phyloP scores from a whole-genome alignment of 768 basidiomycete genomes.

The Roridomyces roridus region DNA sequence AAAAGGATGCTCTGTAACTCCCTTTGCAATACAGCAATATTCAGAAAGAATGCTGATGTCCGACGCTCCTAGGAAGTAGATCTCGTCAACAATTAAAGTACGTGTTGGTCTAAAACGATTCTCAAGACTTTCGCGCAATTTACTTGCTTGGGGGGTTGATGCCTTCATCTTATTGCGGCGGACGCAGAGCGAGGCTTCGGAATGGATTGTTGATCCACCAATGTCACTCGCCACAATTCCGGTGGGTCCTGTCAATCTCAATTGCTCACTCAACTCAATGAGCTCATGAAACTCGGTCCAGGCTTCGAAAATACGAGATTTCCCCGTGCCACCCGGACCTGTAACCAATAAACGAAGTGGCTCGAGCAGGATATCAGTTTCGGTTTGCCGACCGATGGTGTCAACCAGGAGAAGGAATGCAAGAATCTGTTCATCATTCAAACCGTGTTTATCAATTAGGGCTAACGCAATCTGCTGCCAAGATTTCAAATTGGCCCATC shows the following conservation, averaged over 20 bases:
- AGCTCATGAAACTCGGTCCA: slow-evolving; percentile 20
- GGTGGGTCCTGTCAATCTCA: slow-evolving; percentile 23
- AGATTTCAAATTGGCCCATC: too few relatives aligned
- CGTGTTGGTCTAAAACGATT: not conserved
- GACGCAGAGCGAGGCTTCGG: slow-evolving; percentile 18
- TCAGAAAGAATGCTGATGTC: slow-evolving; percentile 10
- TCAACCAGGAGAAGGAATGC: slow-evolving; percentile 5
- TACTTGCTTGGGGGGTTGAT: not conserved
- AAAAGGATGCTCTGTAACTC: not conserved
- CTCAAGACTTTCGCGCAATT: slow-evolving; percentile 2
- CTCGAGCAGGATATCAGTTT: too few relatives aligned
- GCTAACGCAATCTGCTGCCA: not conserved
- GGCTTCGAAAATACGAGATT: slow-evolving; percentile 27
- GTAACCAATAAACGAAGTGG: too few relatives aligned
- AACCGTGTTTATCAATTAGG: not conserved
- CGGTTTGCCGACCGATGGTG: slow-evolving; percentile 2
- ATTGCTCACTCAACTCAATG: not conserved
- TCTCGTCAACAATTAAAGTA: slow-evolving; percentile 16
- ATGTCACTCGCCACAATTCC: slow-evolving; percentile 29
- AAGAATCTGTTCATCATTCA: slow-evolving; percentile 5
- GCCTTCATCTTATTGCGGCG: not conserved
- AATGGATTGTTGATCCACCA: slow-evolving; percentile 22
- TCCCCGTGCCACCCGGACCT: slow-evolving; percentile 31
- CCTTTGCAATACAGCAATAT: slow-evolving; percentile 11
- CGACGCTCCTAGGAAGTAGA: slow-evolving; percentile 15